These are phyloP conservation scores for Solanum chilense DNA, from an alignment of 257 asterid genomes.

Conservation along the genomic window DNA sequence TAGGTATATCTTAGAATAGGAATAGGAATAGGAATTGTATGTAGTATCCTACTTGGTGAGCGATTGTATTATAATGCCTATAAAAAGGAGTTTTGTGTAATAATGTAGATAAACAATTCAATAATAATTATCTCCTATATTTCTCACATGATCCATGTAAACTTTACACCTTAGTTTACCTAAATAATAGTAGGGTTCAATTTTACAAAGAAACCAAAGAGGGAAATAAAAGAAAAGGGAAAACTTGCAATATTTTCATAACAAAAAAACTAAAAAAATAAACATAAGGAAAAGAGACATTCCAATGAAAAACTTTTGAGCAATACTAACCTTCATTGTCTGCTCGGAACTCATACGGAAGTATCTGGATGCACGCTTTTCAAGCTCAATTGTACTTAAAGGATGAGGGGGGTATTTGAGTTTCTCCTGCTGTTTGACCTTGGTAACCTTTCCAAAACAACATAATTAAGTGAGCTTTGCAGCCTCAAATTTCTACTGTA, in stretches of 20 bases:
- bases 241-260: background rate
- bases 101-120: background rate
- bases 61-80: background rate
- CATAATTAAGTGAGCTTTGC: constrained; percentile 3
- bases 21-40: background rate
- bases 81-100: background rate
- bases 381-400: constrained; percentile 92
- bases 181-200: background rate
- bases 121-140: background rate
- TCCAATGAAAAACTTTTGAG: constrained; percentile 4
- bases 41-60: background rate
- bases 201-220: background rate
- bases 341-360: constrained; percentile 89
- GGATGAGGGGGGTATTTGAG: constrained; percentile 91
- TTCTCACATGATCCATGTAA: background rate
- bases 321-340: constrained; percentile 76
- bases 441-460: constrained; percentile 48
- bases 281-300: background rate
- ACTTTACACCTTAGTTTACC: background rate
- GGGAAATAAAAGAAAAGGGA: background rate
- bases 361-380: constrained; percentile 97
- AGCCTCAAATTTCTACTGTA: constrained; percentile 1
- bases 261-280: background rate
- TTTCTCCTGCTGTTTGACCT: constrained; percentile 67
- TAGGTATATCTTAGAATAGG: background rate